Base-by-base conservation (phyloP, 106 monocot genomes). In the Allium cepa region DNA sequence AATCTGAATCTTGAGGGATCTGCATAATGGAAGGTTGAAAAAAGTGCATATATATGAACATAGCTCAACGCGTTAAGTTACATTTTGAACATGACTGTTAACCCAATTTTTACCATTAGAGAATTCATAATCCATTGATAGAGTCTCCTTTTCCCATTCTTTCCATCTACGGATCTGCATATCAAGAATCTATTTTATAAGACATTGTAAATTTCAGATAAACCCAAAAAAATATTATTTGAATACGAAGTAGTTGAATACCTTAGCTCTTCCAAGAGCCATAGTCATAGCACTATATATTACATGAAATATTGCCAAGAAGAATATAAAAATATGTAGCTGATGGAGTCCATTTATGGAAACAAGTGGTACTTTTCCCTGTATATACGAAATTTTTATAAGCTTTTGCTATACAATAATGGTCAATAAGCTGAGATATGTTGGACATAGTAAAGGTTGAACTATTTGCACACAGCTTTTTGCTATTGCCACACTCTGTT, bases 241-340 rank as follows among this genome's bases (percentile, higher is more conserved):
- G 46, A 66, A 11, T 49, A n/a, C 3, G 17, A 46, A 63, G 53
- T 49, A 63, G 26, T 50, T 11, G 11, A 57, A 49, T 10, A 82
- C 86, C 86, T 86, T 86, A 63, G 79, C 77, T 57, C 79, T 86
- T 77, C 86, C 86, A 22, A 22, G 22, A 22, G 22, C 22, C 22
- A 22, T 22, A 22, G 22, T 22, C 22, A 22, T 22, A 22, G 22
- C 22, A 64, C 82, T 86, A 62, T 77, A 77, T 53, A 56, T 18
- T 26, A 86, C 82, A 77, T 82, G 86, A 72, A 86, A 79, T 56
- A 86, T 47, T 16, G 86, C 86, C 47, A 86, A 66, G 68, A 86
- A 86, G 66, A 86, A 86, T 18, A 86, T 82, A 79, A 86, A 86
- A 9, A 22, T 22, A 22, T 22, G 22, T 22, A 22, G 22, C 22